Base-by-base conservation (phyloP, 2,329 filamentous ascomycete species). In the Claviceps citrina region DNA sequence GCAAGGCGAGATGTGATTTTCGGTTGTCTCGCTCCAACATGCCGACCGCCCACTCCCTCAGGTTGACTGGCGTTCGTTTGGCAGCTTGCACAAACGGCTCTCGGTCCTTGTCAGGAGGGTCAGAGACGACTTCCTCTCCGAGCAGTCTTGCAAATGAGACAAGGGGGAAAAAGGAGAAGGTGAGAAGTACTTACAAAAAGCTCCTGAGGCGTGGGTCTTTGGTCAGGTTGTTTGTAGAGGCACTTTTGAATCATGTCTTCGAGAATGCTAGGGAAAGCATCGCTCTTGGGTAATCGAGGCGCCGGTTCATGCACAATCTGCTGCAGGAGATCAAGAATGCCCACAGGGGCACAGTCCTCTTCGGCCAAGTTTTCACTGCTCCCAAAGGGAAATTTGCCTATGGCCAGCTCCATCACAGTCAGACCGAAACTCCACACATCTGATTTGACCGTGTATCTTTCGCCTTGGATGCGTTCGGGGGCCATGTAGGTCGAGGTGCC, bases 401-500 rank as follows among this genome's bases (percentile, higher is more conserved):
- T 95, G 26, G 91, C 91, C 49, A 98, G 66, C 62, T 98, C 91
- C 87, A 98, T 96, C 46, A 98, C 78, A 0, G 81, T 81, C 49
- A 98, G 67, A 25, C 91, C 91, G 46, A 95, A 93, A 71, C 87
- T 95, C 91, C 91, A 98, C 4, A 98, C 91, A 58, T 98, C 91
- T 10, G 87, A 95, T 61, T 95, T 95, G 53, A 98, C 89, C 0
- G 89, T 94, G 62, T 98, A 98, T 52, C 84, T 86, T 47, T 91
- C 86, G 46, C 91, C 91, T 59, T 96, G 87, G 50, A 98, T 98
- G 59, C 91, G 78, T 66, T 98, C 91, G 0, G 91, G 91, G 0
- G 91, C 91, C 91, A 98, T 98, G 67, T 98, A 98, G 41, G 91
- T 98, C 28, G 91, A 95, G 2, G 91, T 98, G 39, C 91, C 91